Conservation (phyloP, 345 rosid species). For the Gossypium arboreum region DNA sequence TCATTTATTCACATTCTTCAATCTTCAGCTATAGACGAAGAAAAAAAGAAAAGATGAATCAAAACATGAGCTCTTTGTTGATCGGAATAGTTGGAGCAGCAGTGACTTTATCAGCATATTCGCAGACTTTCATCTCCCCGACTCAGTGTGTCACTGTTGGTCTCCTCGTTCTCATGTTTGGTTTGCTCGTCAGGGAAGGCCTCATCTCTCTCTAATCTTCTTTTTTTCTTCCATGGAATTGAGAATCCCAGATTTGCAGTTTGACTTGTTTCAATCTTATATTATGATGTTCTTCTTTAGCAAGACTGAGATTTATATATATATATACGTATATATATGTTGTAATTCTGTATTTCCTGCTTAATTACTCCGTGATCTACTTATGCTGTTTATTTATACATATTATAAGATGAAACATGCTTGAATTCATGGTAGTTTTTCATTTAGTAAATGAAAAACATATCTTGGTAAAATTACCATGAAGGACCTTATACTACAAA, state of each 20-base stretch:
- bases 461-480: too few species aligned
- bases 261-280: not conserved
- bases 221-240: not conserved
- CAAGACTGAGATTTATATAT: not conserved
- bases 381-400: not conserved
- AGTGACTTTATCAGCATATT: slow-evolving; percentile 71
- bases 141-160: slow-evolving; percentile 58
- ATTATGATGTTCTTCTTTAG: not conserved
- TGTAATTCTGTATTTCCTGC: not conserved
- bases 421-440: not conserved
- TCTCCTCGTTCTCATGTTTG: slow-evolving; percentile 63
- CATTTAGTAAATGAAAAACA: not conserved
- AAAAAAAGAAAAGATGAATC: slow-evolving; percentile 27
- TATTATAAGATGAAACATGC: not conserved
- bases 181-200: slow-evolving; percentile 74
- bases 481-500: too few species aligned
- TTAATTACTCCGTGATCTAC: not conserved
- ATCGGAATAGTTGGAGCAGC: slow-evolving; percentile 72
- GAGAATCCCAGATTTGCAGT: not conserved
- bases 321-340: not conserved
- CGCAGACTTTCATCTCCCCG: slow-evolving; percentile 52
- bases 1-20: not conserved
- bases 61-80: slow-evolving; percentile 44
- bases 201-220: slow-evolving; percentile 43
- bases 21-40: not conserved